These are phyloP conservation scores for Aspergillus brasiliensis DNA, from an alignment of 2,329 filamentous ascomycete species.

Conservation along the genomic window DNA sequence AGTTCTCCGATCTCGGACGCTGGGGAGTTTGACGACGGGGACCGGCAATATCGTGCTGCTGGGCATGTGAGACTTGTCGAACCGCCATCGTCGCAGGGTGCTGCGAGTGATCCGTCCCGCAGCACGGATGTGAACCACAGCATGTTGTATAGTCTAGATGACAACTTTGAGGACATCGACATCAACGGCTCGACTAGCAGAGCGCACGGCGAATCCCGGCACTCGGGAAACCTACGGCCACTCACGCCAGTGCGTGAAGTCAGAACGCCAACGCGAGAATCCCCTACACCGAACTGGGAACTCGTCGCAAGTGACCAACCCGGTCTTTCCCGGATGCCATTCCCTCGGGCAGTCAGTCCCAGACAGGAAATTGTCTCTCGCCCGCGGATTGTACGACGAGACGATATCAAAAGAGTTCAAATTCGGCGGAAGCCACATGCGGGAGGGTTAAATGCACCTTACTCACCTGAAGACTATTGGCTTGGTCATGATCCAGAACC, in stretches of 20 bases:
- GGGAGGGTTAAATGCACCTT: constrained; percentile 26
- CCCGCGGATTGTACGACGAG: constrained; percentile 34
- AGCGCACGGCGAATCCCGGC: constrained; percentile 20
- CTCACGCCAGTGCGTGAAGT: constrained; percentile 28
- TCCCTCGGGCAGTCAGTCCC: constrained; percentile 24
- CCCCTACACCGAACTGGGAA: constrained; percentile 8
- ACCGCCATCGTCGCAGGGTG: constrained; percentile 17
- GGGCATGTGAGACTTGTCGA: constrained; percentile 11
- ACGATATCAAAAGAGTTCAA: constrained; percentile 37
- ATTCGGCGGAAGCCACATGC: constrained; percentile 32
- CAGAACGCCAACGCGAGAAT: constrained; percentile 19
- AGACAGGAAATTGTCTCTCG: constrained; percentile 34
- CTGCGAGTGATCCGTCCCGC: constrained; percentile 13
- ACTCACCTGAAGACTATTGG: constrained; percentile 36
- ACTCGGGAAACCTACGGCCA: constrained; percentile 21
- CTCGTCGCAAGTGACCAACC: constrained; percentile 1
- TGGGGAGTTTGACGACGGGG: constrained; percentile 17
- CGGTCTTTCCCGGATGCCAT: constrained; percentile 25
- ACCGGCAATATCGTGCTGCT: constrained; percentile 16
- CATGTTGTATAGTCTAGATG: constrained; percentile 11
- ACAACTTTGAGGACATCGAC: constrained; percentile 29
- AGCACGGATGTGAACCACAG: constrained; percentile 8
- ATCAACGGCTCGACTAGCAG: constrained; percentile 26
- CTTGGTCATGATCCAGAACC: constrained; percentile 18
- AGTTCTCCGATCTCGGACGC: constrained; percentile 10